Evolutionary conservation across 140 eudicot species (phyloP).

Genomic region (Cichorium intybus): DNA sequence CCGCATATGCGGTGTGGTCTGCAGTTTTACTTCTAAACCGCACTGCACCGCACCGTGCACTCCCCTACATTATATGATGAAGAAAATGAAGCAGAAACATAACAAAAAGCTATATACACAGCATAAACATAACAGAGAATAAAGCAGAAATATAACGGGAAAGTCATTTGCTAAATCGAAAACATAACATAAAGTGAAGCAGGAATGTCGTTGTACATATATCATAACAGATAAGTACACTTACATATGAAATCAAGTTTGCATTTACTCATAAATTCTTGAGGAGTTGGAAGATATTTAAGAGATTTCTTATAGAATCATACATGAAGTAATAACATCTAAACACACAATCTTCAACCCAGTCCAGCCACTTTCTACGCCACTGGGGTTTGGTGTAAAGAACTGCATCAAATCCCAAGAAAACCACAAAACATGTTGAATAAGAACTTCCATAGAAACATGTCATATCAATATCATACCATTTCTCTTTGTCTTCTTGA

Average conservation of each 20-base stretch:
- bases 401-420: constrained; percentile 15
- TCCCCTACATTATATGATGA: too few species aligned
- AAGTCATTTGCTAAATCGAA: too few species aligned
- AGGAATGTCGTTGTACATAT: background rate
- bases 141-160: too few species aligned
- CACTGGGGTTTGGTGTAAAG: constrained; percentile 24
- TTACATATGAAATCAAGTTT: background rate
- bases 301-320: constrained; percentile 14
- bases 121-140: too few species aligned
- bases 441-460: constrained; percentile 17
- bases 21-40: too few species aligned
- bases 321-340: constrained; percentile 16
- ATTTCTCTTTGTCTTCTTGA: constrained; percentile 12
- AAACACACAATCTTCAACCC: constrained; percentile 17
- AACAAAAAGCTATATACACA: too few species aligned
- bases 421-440: constrained; percentile 6
- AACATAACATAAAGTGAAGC: too few species aligned
- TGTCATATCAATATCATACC: constrained; percentile 15
- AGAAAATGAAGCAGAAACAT: too few species aligned
- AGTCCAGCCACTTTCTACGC: constrained; percentile 28
- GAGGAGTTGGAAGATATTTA: background rate
- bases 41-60: too few species aligned
- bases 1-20: too few species aligned
- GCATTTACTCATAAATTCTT: background rate
- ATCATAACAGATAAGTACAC: background rate